phyloP scores from a whole-genome alignment of 495 filamentous ascomycete species.

The Xylaria castorea region DNA sequence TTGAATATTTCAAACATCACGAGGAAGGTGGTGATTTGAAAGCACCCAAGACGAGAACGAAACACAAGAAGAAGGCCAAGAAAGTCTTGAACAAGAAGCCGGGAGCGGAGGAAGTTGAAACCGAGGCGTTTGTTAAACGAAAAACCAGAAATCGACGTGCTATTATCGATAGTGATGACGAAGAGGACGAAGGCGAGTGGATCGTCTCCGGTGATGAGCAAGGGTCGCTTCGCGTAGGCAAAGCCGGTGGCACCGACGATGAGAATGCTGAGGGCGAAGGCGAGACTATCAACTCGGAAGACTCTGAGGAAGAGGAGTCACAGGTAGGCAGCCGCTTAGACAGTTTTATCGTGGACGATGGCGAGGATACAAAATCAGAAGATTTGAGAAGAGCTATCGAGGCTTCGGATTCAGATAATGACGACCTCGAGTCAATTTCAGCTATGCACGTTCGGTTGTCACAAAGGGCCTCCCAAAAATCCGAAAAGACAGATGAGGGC shows the following conservation, averaged over 20 bases:
- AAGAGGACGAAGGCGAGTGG: slow-evolving; percentile 78
- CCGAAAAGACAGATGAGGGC: slow-evolving; percentile 31
- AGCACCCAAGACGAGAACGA: slow-evolving; percentile 35
- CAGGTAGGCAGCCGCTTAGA: slow-evolving; percentile 55
- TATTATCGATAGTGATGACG: slow-evolving; percentile 69
- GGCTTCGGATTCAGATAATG: slow-evolving; percentile 45
- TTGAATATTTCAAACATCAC: slow-evolving; percentile 54
- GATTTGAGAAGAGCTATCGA: slow-evolving; percentile 34
- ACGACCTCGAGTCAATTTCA: slow-evolving; percentile 49
- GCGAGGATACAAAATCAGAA: slow-evolving; percentile 37
- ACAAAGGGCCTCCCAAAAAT: slow-evolving; percentile 30
- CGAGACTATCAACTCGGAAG: slow-evolving; percentile 74
- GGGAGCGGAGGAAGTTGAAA: slow-evolving; percentile 47
- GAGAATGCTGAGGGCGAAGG: slow-evolving; percentile 87
- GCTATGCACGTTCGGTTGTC: slow-evolving; percentile 46
- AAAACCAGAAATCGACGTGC: slow-evolving; percentile 59
- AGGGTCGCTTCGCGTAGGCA: slow-evolving; percentile 65
- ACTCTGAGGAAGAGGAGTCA: slow-evolving; percentile 53
- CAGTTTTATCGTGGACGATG: slow-evolving; percentile 56
- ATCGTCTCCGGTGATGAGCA: slow-evolving; percentile 71
- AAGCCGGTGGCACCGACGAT: slow-evolving; percentile 81
- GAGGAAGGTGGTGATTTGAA: slow-evolving; percentile 41
- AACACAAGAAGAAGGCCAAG: slow-evolving; percentile 49
- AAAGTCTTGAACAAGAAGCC: slow-evolving; percentile 40
- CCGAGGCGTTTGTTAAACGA: slow-evolving; percentile 42